Evolutionary conservation across 306 rosid species (phyloP).

Genomic region (Quercus wislizeni): DNA sequence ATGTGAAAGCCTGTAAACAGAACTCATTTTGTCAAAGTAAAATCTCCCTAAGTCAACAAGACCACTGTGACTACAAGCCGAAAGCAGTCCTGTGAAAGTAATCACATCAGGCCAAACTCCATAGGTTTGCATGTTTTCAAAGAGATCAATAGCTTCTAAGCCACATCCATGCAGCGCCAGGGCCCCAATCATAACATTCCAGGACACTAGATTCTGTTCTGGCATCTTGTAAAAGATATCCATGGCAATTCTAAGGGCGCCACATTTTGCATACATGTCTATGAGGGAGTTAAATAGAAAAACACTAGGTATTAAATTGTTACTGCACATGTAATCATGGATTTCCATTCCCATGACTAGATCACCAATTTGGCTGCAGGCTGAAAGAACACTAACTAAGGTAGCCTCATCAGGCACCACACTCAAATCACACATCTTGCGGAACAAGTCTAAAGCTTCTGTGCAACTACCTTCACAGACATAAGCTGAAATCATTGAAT

Average conservation of each 20-base stretch:
- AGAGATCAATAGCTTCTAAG: slow-evolving; percentile 46
- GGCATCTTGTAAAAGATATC: slow-evolving; percentile 44
- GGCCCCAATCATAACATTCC: slow-evolving; percentile 60
- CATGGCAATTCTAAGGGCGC: slow-evolving; percentile 49
- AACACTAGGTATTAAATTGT: slow-evolving; percentile 28
- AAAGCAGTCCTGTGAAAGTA: slow-evolving; percentile 70
- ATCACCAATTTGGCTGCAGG: slow-evolving; percentile 69
- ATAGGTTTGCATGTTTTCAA: slow-evolving; percentile 47
- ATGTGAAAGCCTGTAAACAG: slow-evolving; percentile 37
- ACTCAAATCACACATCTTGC: slow-evolving; percentile 47
- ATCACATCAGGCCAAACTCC: slow-evolving; percentile 60
- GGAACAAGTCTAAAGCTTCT: slow-evolving; percentile 58
- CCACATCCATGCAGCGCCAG: slow-evolving; percentile 74
- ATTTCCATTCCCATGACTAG: slow-evolving; percentile 51
- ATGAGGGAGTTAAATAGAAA: slow-evolving; percentile 52
- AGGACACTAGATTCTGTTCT: slow-evolving; percentile 59
- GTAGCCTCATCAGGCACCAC: slow-evolving; percentile 63
- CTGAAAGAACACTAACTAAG: slow-evolving; percentile 56
- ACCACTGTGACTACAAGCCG: slow-evolving; percentile 75
- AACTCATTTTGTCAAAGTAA: slow-evolving; percentile 55
- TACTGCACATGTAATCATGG: slow-evolving; percentile 37
- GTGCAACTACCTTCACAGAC: slow-evolving; percentile 49
- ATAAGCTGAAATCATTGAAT: slow-evolving; percentile 61
- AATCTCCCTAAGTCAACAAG: slow-evolving; percentile 50
- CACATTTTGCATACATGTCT: slow-evolving; percentile 75